A percentile compares a stretch with the other conserved stretches of the same genome.
These are phyloP conservation scores for Paramecium pentaurelia DNA, from an alignment of 73 alveolate species.

Conservation along the genomic window DNA sequence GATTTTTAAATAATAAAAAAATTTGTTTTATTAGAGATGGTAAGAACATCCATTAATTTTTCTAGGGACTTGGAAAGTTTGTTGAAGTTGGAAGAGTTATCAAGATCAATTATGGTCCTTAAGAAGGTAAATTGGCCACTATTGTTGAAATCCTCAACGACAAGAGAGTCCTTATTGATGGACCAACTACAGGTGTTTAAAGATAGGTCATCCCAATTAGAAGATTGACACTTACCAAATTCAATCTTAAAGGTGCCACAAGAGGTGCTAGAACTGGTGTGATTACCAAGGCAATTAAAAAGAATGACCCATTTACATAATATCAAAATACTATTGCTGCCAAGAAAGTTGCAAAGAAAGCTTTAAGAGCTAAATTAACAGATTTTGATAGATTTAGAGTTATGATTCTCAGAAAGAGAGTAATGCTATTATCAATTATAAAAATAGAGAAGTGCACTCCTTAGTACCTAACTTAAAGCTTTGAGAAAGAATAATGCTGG, in stretches of 20 bases:
- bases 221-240: constrained; percentile 81
- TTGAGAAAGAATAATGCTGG: neutral
- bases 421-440: neutral
- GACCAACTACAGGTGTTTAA: constrained; percentile 84
- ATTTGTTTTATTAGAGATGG: neutral
- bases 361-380: constrained; percentile 77
- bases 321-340: constrained; percentile 72
- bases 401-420: constrained; percentile 71
- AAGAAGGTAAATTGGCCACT: constrained; percentile 82
- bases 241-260: constrained; percentile 54
- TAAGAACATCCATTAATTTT: neutral
- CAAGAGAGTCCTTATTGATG: constrained; percentile 87
- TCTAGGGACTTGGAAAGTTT: constrained; percentile 64
- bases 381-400: constrained; percentile 85
- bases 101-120: constrained; percentile 83
- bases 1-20: neutral
- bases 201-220: constrained; percentile 86
- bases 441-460: constrained; percentile 31
- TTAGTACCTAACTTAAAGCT: constrained; percentile 9
- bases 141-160: constrained; percentile 86
- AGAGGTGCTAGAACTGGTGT: constrained; percentile 57
- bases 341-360: constrained; percentile 68
- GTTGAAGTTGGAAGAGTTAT: constrained; percentile 92
- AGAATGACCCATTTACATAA: constrained; percentile 57
- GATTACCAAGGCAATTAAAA: constrained; percentile 65